phyloP scores from a whole-genome alignment of 441 rosid genomes.

The Aquilaria agallochum region DNA sequence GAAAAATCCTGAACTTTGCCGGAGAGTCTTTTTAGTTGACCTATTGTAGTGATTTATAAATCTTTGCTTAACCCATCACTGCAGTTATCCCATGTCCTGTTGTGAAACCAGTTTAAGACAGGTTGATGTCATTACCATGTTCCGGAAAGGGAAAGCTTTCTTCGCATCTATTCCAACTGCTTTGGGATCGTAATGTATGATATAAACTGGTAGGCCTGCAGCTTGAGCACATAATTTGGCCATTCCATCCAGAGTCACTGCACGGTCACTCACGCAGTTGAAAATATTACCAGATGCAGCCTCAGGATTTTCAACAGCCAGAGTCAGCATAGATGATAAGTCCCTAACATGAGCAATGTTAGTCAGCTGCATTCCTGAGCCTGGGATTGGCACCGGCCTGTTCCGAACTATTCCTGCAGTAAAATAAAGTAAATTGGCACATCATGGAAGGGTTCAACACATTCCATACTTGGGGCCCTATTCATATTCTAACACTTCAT shows the following conservation, averaged over 20 bases:
- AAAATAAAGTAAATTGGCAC: background rate
- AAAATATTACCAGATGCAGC: conserved; percentile 70
- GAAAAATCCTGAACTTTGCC: too few relatives aligned
- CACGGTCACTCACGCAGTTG: conserved; percentile 90
- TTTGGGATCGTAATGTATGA: conserved; percentile 91
- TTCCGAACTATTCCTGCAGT: conserved; percentile 74
- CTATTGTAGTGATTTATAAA: background rate
- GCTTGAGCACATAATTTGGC: conserved; percentile 93
- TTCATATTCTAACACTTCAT: background rate
- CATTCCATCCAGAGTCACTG: conserved; percentile 91
- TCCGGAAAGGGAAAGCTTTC: conserved; percentile 95
- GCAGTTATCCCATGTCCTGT: too few relatives aligned
- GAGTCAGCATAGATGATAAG: conserved; percentile 82
- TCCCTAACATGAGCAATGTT: conserved; percentile 80
- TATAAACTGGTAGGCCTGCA: conserved; percentile 66
- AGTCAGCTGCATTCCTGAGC: conserved; percentile 88
- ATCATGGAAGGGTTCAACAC: background rate
- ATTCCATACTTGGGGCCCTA: background rate
- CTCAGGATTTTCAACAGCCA: conserved; percentile 65
- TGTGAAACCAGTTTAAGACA: background rate
- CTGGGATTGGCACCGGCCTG: conserved; percentile 88
- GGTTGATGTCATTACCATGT: conserved; percentile 48
- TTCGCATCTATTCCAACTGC: conserved; percentile 72
- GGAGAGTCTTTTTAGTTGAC: background rate
- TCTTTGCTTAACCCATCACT: background rate